Conservation (phyloP, 305 asterid species). For the Nicotiana rustica region DNA sequence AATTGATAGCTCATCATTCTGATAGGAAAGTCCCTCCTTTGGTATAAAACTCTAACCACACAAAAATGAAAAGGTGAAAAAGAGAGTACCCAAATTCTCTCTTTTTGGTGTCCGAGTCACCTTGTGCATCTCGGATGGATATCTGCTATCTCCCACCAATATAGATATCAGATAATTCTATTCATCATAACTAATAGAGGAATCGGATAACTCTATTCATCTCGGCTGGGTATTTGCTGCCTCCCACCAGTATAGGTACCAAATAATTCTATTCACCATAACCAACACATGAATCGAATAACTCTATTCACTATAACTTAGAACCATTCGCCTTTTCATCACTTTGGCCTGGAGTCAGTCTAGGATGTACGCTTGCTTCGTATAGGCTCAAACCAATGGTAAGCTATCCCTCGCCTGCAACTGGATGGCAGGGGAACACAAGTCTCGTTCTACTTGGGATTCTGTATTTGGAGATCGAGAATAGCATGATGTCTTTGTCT, state of each 20-base stretch:
- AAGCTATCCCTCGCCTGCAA: no score
- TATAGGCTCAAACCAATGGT: no score
- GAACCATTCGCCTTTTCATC: no score
- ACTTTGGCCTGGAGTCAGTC: no score
- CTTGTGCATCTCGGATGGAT: not conserved
- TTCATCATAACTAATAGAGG: not conserved
- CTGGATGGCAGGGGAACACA: no score
- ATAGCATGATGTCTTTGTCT: not conserved
- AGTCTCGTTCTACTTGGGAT: not conserved
- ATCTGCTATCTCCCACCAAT: not conserved
- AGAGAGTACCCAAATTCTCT: not conserved
- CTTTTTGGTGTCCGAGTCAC: not conserved
- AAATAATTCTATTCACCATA: not conserved
- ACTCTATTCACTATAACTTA: not conserved
- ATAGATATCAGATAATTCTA: not conserved
- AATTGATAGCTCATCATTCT: slow-evolving; percentile 10
- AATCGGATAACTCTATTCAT: not conserved
- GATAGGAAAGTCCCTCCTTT: slow-evolving; percentile 22
- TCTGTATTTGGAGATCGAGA: not conserved
- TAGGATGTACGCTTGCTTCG: no score
- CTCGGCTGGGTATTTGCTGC: not conserved
- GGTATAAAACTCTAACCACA: not conserved
- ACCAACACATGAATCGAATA: not conserved
- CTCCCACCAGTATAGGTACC: no score
- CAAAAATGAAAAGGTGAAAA: not conserved